phyloP scores from a whole-genome alignment of 345 rosid species.

The Salix exigua region DNA sequence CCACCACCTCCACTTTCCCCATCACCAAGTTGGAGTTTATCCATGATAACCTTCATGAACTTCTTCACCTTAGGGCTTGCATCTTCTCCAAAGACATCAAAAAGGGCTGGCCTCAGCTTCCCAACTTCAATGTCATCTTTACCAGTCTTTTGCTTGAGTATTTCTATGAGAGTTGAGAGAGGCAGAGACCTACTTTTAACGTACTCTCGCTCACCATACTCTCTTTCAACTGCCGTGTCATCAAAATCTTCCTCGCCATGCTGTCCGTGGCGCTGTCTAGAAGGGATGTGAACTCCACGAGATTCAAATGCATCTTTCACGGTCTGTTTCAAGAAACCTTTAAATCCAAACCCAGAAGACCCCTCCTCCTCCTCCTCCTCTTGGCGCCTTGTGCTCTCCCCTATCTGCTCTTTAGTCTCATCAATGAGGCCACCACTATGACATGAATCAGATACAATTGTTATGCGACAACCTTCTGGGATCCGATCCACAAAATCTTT shows the following conservation, averaged over 20 bases:
- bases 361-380: conserved; percentile 32
- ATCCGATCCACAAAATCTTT: conserved; percentile 71
- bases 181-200: conserved; percentile 67
- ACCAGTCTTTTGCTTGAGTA: conserved; percentile 83
- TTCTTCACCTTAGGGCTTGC: conserved; percentile 92
- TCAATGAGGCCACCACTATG: conserved; percentile 96
- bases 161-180: conserved; percentile 76
- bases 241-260: conserved; percentile 39
- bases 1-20: conserved; percentile 55
- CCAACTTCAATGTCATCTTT: conserved; percentile 77
- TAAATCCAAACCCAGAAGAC: conserved; percentile 39
- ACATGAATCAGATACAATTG: conserved; percentile 87
- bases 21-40: conserved; percentile 45
- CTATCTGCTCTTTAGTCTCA: conserved; percentile 90
- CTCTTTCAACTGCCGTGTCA: conserved; percentile 31
- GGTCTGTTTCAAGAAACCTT: conserved; percentile 44
- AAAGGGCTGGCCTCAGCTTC: conserved; percentile 77
- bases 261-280: conserved; percentile 36
- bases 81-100: conserved; percentile 80
- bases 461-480: conserved; percentile 57
- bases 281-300: conserved; percentile 55
- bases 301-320: conserved; percentile 57
- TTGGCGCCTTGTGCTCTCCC: conserved; percentile 63
- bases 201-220: conserved; percentile 37
- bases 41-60: conserved; percentile 75